phyloP scores from a whole-genome alignment of 805 yeast genomes.

The Zygotorulaspora sp. region DNA sequence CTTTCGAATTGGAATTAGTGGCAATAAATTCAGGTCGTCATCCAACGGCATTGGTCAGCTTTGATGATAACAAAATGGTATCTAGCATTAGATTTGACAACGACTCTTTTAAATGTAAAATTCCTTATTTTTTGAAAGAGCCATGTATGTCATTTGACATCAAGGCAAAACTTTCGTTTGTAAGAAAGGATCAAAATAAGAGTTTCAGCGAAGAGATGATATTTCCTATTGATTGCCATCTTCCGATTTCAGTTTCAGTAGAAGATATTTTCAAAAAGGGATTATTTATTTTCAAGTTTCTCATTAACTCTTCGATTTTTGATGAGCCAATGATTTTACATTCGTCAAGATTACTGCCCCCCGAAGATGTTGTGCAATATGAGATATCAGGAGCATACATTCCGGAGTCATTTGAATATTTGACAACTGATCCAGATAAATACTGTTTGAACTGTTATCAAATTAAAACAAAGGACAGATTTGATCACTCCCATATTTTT shows the following conservation, averaged over 20 bases:
- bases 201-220: constrained; percentile 17
- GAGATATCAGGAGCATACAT: constrained; percentile 19
- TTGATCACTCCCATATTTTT: constrained; percentile 22
- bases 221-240: constrained; percentile 16
- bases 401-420: constrained; percentile 17
- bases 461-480: constrained; percentile 15
- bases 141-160: constrained; percentile 20
- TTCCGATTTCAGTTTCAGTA: constrained; percentile 33
- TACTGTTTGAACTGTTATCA: constrained; percentile 29
- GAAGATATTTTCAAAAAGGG: constrained; percentile 32
- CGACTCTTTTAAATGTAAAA: background rate
- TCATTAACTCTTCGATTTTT: constrained; percentile 23
- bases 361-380: constrained; percentile 13
- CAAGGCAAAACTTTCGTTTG: constrained; percentile 15
- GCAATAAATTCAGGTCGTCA: constrained; percentile 5
- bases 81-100: constrained; percentile 5
- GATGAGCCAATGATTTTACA: constrained; percentile 27
- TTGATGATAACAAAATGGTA: constrained; percentile 7
- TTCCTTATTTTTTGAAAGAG: constrained; percentile 20
- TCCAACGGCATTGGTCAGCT: constrained; percentile 10
- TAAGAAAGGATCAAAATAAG: constrained; percentile 4
- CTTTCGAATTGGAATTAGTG: constrained; percentile 8
- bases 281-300: constrained; percentile 29
- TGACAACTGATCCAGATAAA: constrained; percentile 21
- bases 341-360: constrained; percentile 15